Conservation (phyloP, 768 basidiomycete genomes). For the Dioszegia crocea region DNA sequence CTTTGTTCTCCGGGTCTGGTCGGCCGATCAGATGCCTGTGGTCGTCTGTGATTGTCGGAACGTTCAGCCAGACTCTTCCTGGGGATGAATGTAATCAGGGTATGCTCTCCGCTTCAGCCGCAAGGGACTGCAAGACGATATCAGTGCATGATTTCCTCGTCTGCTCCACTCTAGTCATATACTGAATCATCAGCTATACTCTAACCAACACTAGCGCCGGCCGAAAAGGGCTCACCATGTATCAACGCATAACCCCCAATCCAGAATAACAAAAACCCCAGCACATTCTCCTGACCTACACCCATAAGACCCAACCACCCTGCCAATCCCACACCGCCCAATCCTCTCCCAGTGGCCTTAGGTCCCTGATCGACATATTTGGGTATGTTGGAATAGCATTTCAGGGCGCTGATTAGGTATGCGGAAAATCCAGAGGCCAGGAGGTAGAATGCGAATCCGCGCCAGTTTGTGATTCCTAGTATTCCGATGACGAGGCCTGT, state of each 20-base stretch:
- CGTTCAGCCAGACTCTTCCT: too few species aligned
- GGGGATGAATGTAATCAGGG: too few species aligned
- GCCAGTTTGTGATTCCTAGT: constrained; percentile 78
- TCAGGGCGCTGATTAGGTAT: constrained; percentile 62
- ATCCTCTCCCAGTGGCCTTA: neutral
- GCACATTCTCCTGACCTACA: constrained; percentile 83
- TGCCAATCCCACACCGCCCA: constrained; percentile 52
- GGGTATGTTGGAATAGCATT: constrained; percentile 58
- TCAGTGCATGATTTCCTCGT: neutral
- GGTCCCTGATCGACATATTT: constrained; percentile 35
- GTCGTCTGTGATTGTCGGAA: too few species aligned
- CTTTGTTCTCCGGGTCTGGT: too few species aligned
- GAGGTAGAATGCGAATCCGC: constrained; percentile 75
- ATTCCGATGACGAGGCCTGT: constrained; percentile 83
- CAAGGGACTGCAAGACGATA: neutral
- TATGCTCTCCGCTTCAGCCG: too few species aligned
- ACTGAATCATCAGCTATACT: neutral
- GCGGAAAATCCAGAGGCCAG: constrained; percentile 65
- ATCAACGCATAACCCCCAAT: constrained; percentile 72
- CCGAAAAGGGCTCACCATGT: constrained; percentile 35
- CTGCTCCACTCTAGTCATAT: too few species aligned
- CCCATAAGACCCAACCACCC: constrained; percentile 57
- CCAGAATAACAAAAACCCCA: constrained; percentile 89
- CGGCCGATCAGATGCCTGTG: too few species aligned
- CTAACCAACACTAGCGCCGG: neutral